These are phyloP conservation scores for Mrakia frigida DNA, from an alignment of 768 basidiomycete species.

Conservation along the genomic window DNA sequence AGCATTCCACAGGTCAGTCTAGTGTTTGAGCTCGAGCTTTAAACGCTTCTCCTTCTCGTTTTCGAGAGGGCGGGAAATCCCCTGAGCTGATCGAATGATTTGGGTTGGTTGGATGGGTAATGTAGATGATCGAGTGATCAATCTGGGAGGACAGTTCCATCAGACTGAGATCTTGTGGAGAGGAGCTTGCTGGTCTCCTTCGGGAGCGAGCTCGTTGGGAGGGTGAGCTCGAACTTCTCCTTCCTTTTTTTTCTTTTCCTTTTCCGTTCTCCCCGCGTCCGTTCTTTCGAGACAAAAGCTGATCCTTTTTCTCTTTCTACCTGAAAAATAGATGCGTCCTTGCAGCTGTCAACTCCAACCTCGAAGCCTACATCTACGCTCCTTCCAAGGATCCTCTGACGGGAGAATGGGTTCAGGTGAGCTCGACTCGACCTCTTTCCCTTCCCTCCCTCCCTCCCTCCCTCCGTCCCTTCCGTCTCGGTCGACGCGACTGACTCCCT, in stretches of 20 bases:
- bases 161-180: constrained; percentile 15
- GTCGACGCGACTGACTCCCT: too few species aligned
- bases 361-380: constrained; percentile 14
- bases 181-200: constrained; percentile 23
- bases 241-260: background rate
- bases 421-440: background rate
- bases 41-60: background rate
- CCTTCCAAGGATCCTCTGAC: constrained; percentile 7
- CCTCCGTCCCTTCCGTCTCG: background rate
- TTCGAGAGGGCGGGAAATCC: background rate
- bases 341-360: background rate
- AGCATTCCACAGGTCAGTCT: background rate
- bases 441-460: background rate
- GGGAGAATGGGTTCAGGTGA: constrained; percentile 13
- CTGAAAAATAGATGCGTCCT: constrained; percentile 14
- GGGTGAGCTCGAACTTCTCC: background rate
- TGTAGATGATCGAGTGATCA: constrained; percentile 5
- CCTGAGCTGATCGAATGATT: background rate
- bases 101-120: background rate
- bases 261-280: background rate
- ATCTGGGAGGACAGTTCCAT: background rate
- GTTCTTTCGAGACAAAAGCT: too few species aligned
- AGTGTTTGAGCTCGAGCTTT: background rate
- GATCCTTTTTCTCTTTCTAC: background rate
- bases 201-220: constrained; percentile 11